phyloP scores from a whole-genome alignment of 441 rosid species.

The Gossypium davidsonii region DNA sequence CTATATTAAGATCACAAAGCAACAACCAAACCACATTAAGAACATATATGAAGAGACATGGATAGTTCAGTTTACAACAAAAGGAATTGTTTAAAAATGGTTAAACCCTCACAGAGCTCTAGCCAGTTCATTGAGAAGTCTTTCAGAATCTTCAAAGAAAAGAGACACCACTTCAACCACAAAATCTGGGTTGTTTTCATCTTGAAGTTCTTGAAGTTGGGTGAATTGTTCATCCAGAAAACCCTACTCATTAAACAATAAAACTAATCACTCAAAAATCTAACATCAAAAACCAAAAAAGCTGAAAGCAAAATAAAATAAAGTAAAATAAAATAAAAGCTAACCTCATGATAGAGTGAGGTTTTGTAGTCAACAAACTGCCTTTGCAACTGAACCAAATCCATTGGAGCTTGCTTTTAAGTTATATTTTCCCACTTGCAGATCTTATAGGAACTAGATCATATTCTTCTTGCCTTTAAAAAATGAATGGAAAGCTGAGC shows the following conservation, averaged over 20 bases:
- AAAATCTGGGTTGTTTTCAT: conserved; percentile 68
- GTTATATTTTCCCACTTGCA: conserved; percentile 13
- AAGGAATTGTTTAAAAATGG: neutral
- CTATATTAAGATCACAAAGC: conserved; percentile 19
- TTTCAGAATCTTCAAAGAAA: conserved; percentile 57
- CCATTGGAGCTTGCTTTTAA: conserved; percentile 29
- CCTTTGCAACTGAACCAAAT: conserved; percentile 38
- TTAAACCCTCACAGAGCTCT: conserved; percentile 36
- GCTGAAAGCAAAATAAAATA: neutral
- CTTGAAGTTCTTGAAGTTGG: conserved; percentile 59
- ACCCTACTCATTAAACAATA: conserved; percentile 31
- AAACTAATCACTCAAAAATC: conserved; percentile 5
- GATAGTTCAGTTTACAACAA: neutral
- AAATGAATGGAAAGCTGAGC: conserved; percentile 16
- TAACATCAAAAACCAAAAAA: neutral
- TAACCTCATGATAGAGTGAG: conserved; percentile 47
- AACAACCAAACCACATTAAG: neutral
- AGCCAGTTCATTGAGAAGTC: conserved; percentile 53
- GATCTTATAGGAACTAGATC: conserved; percentile 21
- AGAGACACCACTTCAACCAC: conserved; percentile 61
- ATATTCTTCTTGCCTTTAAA: conserved; percentile 7
- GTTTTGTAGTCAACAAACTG: conserved; percentile 39
- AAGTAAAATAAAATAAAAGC: neutral
- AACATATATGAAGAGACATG: neutral
- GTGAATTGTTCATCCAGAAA: conserved; percentile 55